Evolutionary conservation across 2,329 filamentous ascomycete species (phyloP).

Genomic region (Diaporthe capsici): DNA sequence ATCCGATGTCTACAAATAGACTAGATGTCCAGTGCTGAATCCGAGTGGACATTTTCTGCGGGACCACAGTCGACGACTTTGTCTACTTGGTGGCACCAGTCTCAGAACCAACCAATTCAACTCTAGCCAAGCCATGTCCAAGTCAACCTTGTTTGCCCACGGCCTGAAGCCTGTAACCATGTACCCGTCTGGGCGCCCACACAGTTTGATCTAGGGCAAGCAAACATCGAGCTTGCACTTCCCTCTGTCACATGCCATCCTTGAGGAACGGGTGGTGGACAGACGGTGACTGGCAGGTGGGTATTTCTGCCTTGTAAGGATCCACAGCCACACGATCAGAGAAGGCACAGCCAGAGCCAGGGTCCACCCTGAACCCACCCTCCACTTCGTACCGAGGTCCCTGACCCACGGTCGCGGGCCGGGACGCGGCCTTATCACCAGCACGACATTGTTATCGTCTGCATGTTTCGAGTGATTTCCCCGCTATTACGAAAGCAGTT

Average conservation of each 20-base stretch:
- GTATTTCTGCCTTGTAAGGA: not conserved
- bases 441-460: constrained; percentile 24
- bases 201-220: not conserved
- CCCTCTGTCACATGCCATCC: not conserved
- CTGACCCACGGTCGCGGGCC: constrained; percentile 9
- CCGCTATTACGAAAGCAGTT: not conserved
- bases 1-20: no score
- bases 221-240: not conserved
- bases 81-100: not conserved
- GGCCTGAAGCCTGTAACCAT: not conserved
- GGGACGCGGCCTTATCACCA: not conserved
- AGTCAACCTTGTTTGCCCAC: not conserved
- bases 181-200: not conserved
- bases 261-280: not conserved
- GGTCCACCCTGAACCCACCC: constrained; percentile 9
- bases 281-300: not conserved
- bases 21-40: not conserved
- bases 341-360: not conserved
- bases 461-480: not conserved
- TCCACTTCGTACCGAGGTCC: not conserved
- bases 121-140: not conserved
- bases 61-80: not conserved
- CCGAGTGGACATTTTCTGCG: not conserved
- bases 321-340: not conserved
- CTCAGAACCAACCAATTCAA: not conserved